Evolutionary conservation across 2,329 filamentous ascomycete genomes (phyloP), one percentile per base, ranked within the genome.

Genomic region (Endothia cerciana): DNA sequence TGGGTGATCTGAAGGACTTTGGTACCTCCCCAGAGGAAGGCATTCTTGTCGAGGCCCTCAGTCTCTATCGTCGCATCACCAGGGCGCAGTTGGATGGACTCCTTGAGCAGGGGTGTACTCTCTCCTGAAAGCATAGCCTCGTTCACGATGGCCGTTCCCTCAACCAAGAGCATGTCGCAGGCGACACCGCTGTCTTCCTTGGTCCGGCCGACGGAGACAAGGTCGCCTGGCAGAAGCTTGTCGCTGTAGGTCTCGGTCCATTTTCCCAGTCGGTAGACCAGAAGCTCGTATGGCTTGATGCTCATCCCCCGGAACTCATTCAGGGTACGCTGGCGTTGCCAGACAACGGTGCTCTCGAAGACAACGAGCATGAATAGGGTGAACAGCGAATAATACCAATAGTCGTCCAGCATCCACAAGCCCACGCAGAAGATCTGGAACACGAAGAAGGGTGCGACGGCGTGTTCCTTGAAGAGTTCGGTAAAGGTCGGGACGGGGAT

Each of bases 341-440:
- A 99, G 19, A 99, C 96, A 45, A 99, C 96, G 2, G 95, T 99
- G 77, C 94, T 97, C 82, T 99, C 95, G 73, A 99, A 99, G 66
- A 88, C 90, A 71, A 99, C 93, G 64, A 99, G 87, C 96, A 99
- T 99, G 82, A 98, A 94, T 28, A 99, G 89, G 0, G 96, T 99
- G 79, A 99, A 99, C 25, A 99, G 87, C 68, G 95, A 98, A 81
- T 99, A 99, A 83, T 99, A 99, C 95, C 96, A 99, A 81, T 98
- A 99, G 80, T 99, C 96, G 75, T 99, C 95, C 75, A 99, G 82
- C 89, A 98, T 92, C 95, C 95, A 99, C 68, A 99, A 82, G 19
- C 95, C 96, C 66, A 99, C 95, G 73, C 96, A 99, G 83, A 99
- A 99, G 68, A 99, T 85, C 83, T 99, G 95, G 81, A 99, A 99